These are phyloP conservation scores for Coccomyxa sp. DNA, from an alignment of 139 green algal species.

Conservation along the genomic window DNA sequence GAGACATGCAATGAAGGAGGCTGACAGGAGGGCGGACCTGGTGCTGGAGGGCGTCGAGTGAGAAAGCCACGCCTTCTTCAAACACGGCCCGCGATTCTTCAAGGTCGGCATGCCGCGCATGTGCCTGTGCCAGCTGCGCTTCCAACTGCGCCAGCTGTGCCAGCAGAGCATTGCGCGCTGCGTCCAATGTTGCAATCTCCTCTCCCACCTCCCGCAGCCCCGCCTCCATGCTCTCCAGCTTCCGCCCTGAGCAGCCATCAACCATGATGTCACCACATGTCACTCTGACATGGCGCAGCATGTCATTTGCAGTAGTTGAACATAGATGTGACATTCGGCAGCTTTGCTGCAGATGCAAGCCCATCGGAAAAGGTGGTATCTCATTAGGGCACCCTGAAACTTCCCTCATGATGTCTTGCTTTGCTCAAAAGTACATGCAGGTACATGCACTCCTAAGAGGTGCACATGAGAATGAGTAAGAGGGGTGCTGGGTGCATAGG, in stretches of 20 bases:
- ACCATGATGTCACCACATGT: not conserved
- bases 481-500: too few species aligned
- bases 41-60: slow-evolving; percentile 26
- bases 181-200: slow-evolving; percentile 15
- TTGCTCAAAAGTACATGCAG: too few species aligned
- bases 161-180: slow-evolving; percentile 10
- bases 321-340: too few species aligned
- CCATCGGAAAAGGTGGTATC: too few species aligned
- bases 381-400: too few species aligned
- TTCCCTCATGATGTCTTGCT: too few species aligned
- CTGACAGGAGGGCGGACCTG: slow-evolving; percentile 2
- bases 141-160: slow-evolving; percentile 17
- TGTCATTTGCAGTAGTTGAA: too few species aligned
- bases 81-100: slow-evolving; percentile 26
- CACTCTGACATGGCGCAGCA: too few species aligned
- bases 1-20: not conserved
- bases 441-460: too few species aligned
- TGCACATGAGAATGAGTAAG: too few species aligned
- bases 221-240: slow-evolving; percentile 68
- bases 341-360: too few species aligned
- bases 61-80: slow-evolving; percentile 27
- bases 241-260: slow-evolving; percentile 35
- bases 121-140: not conserved
- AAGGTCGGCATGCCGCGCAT: slow-evolving; percentile 19
- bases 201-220: slow-evolving; percentile 11